Base-by-base conservation (phyloP, 495 filamentous ascomycete species). In the Penicillium flavigenum region DNA sequence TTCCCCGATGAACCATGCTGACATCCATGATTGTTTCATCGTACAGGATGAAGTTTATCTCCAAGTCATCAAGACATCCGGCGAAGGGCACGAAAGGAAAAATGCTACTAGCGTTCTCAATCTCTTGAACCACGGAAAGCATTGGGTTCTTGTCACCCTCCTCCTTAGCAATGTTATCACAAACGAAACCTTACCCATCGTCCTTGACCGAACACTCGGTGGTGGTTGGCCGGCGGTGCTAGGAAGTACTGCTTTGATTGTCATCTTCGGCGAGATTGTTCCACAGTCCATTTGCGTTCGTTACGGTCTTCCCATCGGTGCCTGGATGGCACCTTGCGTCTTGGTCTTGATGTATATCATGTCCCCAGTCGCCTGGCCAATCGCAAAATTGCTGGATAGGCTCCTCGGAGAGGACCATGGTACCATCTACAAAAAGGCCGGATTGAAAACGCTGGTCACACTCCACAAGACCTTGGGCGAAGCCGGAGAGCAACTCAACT, bases 111-210 rank as follows among this genome's bases (percentile, higher is more conserved):
- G 83, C 58, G 94, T 98, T 1, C 82, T 92, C 58, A 82, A 83
- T 26, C 78, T 98, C 16, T 72, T 98, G 45, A 86, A 93, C 56
- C 85, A 82, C 46, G 95, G 94, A 42, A 98, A 98, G 65, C 94
- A 98, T 72, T 98, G 94, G 94, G 94, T 98, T n/a, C 78, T 98
- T 52, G 94, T 98, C 32, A 98, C 94, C 12, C 77, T 98, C 31
- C 82, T 98, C 4, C 76, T 98, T 48, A 89, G 91, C 63, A 98
- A 98, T 73, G 94, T 98, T 65, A 97, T 98, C 64, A 96, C 96
- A 49, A 98, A 98, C 72, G 94, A 98, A 74, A 94, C 94, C 0
- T 82, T 98, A 8, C 94, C 94, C 24, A 96, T 98, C 50, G 89
- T 98, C 20, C 82, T 98, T 16, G 94, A 98, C 73, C 83, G 95